Evolutionary conservation across 2,329 filamentous ascomycete species (phyloP).

Genomic region (Sordariomycetes sp.): DNA sequence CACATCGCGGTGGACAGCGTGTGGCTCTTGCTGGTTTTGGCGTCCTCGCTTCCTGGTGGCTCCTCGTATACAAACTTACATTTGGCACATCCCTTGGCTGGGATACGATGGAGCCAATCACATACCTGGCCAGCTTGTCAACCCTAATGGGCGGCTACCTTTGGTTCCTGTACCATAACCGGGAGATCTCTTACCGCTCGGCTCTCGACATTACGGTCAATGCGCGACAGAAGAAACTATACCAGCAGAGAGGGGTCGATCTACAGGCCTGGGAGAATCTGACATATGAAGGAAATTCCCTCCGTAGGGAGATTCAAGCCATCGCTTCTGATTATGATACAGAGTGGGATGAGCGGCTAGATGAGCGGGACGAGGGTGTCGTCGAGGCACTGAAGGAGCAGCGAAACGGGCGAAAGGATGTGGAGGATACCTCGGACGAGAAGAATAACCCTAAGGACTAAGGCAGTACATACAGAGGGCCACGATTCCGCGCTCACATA

Average conservation of each 20-base stretch:
- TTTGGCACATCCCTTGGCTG: slow-evolving; percentile 69
- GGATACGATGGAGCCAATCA: slow-evolving; percentile 85
- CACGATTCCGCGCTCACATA: too few relatives aligned
- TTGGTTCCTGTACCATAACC: slow-evolving; percentile 89
- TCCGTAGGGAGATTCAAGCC: slow-evolving; percentile 66
- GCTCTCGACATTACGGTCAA: slow-evolving; percentile 81
- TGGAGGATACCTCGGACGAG: slow-evolving; percentile 24
- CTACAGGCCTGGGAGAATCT: slow-evolving; percentile 62
- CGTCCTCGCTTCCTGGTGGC: slow-evolving; percentile 67
- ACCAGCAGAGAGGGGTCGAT: slow-evolving; percentile 65
- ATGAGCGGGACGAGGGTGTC: slow-evolving; percentile 57
- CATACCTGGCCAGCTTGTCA: slow-evolving; percentile 75
- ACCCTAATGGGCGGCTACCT: slow-evolving; percentile 83
- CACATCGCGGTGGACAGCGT: slow-evolving; percentile 63
- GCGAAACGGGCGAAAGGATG: slow-evolving; percentile 21
- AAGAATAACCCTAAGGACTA: slow-evolving; percentile 20
- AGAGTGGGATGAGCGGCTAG: slow-evolving; percentile 69
- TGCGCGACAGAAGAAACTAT: slow-evolving; percentile 62
- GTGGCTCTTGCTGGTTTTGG: slow-evolving; percentile 71
- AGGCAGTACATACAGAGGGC: too few relatives aligned
- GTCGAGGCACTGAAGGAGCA: slow-evolving; percentile 43
- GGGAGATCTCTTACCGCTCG: slow-evolving; percentile 74
- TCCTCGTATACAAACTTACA: slow-evolving; percentile 59
- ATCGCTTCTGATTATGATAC: slow-evolving; percentile 82
- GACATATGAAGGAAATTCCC: slow-evolving; percentile 64